Conservation (phyloP, 345 rosid genomes). For the Viola odorata region DNA sequence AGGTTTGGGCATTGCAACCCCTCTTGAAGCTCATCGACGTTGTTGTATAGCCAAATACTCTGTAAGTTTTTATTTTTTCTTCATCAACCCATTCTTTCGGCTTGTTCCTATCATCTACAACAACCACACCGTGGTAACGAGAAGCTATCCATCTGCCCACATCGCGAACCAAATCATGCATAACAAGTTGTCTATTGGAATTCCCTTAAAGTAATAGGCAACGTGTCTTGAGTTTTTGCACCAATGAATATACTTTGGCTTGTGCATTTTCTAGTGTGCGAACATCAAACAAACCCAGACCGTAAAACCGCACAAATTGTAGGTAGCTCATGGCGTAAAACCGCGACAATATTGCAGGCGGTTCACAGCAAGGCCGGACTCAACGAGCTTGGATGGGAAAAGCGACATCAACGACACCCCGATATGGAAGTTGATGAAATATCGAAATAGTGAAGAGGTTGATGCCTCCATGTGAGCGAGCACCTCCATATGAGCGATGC, state of each 20-base stretch:
- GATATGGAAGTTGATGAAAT: too few species aligned
- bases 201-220: slow-evolving; percentile 17
- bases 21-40: slow-evolving; percentile 12
- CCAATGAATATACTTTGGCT: slow-evolving; percentile 5
- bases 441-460: too few species aligned
- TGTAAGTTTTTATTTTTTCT: background rate
- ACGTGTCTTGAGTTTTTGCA: slow-evolving; percentile 21
- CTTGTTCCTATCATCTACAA: background rate
- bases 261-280: slow-evolving; percentile 4
- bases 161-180: slow-evolving; percentile 28
- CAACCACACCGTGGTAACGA: slow-evolving; percentile 5
- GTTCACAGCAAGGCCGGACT: too few species aligned
- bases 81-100: slow-evolving; percentile 1
- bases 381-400: too few species aligned
- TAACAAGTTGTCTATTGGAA: background rate
- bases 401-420: too few species aligned
- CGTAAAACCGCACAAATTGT: too few species aligned
- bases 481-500: too few species aligned
- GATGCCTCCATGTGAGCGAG: too few species aligned
- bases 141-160: slow-evolving; percentile 19
- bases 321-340: too few species aligned
- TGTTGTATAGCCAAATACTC: background rate
- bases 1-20: slow-evolving; percentile 14
- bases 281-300: slow-evolving; percentile 18
- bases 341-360: too few species aligned